Percentiles rank a stretch among this genome's conserved stretches.
Evolutionary conservation across 345 rosid genomes (phyloP).

Genomic region (Ricinus communis): DNA sequence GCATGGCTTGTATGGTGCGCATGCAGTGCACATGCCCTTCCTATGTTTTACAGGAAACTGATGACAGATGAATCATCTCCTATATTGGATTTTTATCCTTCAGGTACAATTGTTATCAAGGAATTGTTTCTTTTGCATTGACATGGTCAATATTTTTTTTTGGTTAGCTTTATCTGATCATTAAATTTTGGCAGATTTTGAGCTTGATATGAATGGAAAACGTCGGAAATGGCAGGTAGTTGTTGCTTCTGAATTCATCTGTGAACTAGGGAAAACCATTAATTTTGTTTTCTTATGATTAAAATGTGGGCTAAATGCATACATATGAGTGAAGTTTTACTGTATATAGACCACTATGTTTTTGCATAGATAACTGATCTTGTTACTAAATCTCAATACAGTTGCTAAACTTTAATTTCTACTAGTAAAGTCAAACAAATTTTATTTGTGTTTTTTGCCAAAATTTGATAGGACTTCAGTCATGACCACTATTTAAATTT

Average conservation of each 20-base stretch:
- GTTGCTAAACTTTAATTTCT: too few relatives aligned
- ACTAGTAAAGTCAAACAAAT: too few relatives aligned
- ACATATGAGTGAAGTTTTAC: background rate
- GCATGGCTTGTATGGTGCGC: background rate
- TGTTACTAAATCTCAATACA: too few relatives aligned
- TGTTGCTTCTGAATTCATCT: constrained; percentile 1
- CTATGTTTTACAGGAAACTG: constrained; percentile 28
- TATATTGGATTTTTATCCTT: constrained; percentile 32
- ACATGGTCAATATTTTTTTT: background rate
- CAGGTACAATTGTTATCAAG: constrained; percentile 17
- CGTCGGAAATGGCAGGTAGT: constrained; percentile 36
- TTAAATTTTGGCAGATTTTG: constrained; percentile 32
- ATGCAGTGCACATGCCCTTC: constrained; percentile 38
- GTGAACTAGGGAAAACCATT: background rate
- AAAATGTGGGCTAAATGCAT: background rate
- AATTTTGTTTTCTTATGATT: background rate
- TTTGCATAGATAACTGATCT: background rate
- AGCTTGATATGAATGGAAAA: constrained; percentile 33
- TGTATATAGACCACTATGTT: background rate
- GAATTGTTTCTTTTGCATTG: background rate
- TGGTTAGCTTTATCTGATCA: background rate
- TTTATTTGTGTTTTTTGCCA: too few relatives aligned
- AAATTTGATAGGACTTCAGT: too few relatives aligned
- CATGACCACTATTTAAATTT: too few relatives aligned
- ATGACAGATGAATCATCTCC: constrained; percentile 33